A percentile compares a stretch with the other conserved stretches of the same genome.
Conservation (phyloP, 441 rosid species). For the Breynia disticha region DNA sequence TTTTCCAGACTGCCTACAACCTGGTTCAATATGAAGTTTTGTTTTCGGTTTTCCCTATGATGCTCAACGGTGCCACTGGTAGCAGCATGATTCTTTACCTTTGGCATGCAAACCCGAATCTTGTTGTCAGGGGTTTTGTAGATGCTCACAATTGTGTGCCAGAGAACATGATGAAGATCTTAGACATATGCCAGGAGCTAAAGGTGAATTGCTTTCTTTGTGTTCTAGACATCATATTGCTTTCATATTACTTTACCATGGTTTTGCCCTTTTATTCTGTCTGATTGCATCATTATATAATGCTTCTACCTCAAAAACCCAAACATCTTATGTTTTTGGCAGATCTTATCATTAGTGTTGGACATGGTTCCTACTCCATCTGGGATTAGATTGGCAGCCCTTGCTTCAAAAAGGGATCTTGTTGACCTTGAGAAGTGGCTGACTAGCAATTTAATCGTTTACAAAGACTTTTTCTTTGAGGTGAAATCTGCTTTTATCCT, state of each 20-base stretch:
- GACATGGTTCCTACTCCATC: conserved; percentile 67
- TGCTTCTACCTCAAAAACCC: neutral
- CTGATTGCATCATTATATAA: neutral
- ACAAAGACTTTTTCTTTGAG: conserved; percentile 76
- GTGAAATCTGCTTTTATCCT: conserved; percentile 21
- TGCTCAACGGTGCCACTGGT: conserved; percentile 40
- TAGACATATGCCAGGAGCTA: conserved; percentile 73
- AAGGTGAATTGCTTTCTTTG: conserved; percentile 40
- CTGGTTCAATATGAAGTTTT: conserved; percentile 77
- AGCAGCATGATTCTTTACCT: conserved; percentile 55
- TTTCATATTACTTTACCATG: neutral
- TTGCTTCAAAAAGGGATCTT: conserved; percentile 70
- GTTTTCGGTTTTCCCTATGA: conserved; percentile 53
- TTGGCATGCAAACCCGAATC: conserved; percentile 70
- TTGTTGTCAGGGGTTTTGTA: conserved; percentile 68
- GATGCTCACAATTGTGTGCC: conserved; percentile 47
- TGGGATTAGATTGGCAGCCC: conserved; percentile 70
- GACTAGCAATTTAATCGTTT: conserved; percentile 39
- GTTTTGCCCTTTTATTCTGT: neutral
- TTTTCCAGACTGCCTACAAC: conserved; percentile 74
- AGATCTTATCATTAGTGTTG: conserved; percentile 63
- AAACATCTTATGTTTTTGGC: conserved; percentile 17
- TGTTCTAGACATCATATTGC: neutral
- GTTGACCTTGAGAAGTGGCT: conserved; percentile 89
- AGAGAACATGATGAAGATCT: conserved; percentile 47